Conservation (phyloP, 148 eudicot genomes). For the Linanthus parryae region DNA sequence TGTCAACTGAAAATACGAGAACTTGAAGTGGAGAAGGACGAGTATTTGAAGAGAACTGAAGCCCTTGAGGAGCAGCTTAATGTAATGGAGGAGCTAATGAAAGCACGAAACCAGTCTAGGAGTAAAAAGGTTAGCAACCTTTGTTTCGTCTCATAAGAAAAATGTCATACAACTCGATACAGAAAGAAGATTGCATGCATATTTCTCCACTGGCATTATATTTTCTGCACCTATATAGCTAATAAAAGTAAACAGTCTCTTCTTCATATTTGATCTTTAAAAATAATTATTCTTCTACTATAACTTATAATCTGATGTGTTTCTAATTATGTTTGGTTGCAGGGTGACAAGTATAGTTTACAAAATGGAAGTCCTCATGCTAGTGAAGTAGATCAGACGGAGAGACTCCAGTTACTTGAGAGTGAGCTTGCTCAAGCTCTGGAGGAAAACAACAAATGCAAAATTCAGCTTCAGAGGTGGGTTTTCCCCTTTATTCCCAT, state of each 20-base stretch:
- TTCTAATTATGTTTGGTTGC: slow-evolving; percentile 4
- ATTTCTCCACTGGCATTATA: neutral
- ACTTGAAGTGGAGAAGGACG: slow-evolving; percentile 59
- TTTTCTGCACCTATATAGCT: slow-evolving; percentile 1
- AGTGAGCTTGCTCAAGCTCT: slow-evolving; percentile 59
- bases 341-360: slow-evolving; percentile 15
- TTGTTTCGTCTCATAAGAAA: too few relatives aligned
- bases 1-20: slow-evolving; percentile 43
- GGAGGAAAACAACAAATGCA: slow-evolving; percentile 58
- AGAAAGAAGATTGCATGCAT: neutral
- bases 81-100: slow-evolving; percentile 19
- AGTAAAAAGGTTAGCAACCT: slow-evolving; percentile 17
- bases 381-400: slow-evolving; percentile 23
- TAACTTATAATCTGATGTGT: too few relatives aligned
- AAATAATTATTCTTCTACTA: too few relatives aligned
- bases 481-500: too few relatives aligned
- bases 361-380: slow-evolving; percentile 15
- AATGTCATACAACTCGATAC: too few relatives aligned
- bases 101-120: slow-evolving; percentile 11
- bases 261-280: too few relatives aligned
- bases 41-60: slow-evolving; percentile 34
- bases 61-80: slow-evolving; percentile 37
- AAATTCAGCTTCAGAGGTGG: slow-evolving; percentile 60
- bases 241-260: too few relatives aligned
- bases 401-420: slow-evolving; percentile 50